Evolutionary conservation across 1,139 yeast species (phyloP), one percentile per base, ranked within the genome.

Genomic region (Geotrichum siamense): DNA sequence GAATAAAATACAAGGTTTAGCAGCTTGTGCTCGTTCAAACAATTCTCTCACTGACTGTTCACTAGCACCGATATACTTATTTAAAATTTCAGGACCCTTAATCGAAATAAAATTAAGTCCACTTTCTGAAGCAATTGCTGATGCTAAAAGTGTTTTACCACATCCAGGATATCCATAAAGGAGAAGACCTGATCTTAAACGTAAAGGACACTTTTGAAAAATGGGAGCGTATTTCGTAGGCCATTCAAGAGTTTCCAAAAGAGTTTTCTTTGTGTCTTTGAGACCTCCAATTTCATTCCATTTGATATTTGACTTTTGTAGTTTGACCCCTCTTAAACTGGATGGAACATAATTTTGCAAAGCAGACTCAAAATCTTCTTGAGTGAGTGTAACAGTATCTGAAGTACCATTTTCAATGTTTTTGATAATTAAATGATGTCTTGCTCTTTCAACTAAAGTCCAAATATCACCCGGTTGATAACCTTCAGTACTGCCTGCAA

Each of bases 141-240:
- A 82, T 0, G 97, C 97, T 31, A 91, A 65, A 50, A 89, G 70
- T 0, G 98, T 91, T 63, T 91, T 91, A 44, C 98, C 98, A 66
- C 98, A 91, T 3, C 98, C 98, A 1, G 98, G 98, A 58, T 85
- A 91, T 0, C 98, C 98, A 62, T 89, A 91, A 15, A 91, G 72
- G 43, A 91, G 68, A 28, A 91, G 76, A 44, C 98, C 98, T 0
- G 96, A 86, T 56, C 97, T 72, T 45, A 89, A 68, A 47, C 97
- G 68, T 43, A 91, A 67, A 0, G 97, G 96, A 57, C 95, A 85
- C 53, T 78, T 79, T 16, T 83, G 81, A 62, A 91, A 91, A 23
- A 91, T 85, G 2, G 97, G 96, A 0, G 96, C 94, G 59, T 89
- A 91, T 56, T 81, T 83, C 0, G 96, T 86, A 1, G 98, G 98